Evolutionary conservation across 805 yeast species (phyloP).

Genomic region (Candida ponderosae): DNA sequence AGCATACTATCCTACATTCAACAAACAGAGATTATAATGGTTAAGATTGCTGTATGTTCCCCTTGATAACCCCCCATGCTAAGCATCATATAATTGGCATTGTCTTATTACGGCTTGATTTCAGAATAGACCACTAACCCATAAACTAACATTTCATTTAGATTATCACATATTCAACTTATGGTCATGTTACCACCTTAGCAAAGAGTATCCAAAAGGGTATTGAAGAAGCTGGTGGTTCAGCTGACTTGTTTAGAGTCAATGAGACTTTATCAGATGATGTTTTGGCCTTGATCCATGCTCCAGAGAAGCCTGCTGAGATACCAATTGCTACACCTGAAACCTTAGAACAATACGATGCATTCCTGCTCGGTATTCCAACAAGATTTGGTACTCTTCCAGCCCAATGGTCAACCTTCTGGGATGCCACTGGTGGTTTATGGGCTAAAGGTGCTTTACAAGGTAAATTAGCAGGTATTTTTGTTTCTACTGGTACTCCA

Average conservation of each 20-base stretch:
- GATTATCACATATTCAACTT: slow-evolving; percentile 72
- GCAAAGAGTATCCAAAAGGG: slow-evolving; percentile 69
- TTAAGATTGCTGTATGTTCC: slow-evolving; percentile 24
- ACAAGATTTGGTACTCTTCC: slow-evolving; percentile 74
- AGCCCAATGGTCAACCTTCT: slow-evolving; percentile 67
- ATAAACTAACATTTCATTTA: slow-evolving; percentile 40
- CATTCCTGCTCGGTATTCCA: slow-evolving; percentile 71
- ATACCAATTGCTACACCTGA: slow-evolving; percentile 53
- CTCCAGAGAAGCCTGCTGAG: slow-evolving; percentile 45
- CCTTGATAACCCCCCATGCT: too few relatives aligned
- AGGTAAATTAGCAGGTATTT: slow-evolving; percentile 71
- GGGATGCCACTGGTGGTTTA: slow-evolving; percentile 70
- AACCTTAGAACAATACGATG: slow-evolving; percentile 57
- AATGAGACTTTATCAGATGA: slow-evolving; percentile 69
- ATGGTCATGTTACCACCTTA: slow-evolving; percentile 65
- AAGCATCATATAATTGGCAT: too few relatives aligned
- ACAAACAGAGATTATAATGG: slow-evolving; percentile 13
- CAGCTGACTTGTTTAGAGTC: slow-evolving; percentile 68
- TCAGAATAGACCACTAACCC: not conserved
- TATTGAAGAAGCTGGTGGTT: slow-evolving; percentile 59
- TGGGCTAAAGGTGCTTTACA: slow-evolving; percentile 65
- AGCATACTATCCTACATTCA: too few relatives aligned
- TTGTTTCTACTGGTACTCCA: slow-evolving; percentile 61
- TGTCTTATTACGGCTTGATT: too few relatives aligned
- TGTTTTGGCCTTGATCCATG: slow-evolving; percentile 54